These are phyloP conservation scores for Tremellales sp. DNA, from an alignment of 1,284 basidiomycete species.

Conservation along the genomic window DNA sequence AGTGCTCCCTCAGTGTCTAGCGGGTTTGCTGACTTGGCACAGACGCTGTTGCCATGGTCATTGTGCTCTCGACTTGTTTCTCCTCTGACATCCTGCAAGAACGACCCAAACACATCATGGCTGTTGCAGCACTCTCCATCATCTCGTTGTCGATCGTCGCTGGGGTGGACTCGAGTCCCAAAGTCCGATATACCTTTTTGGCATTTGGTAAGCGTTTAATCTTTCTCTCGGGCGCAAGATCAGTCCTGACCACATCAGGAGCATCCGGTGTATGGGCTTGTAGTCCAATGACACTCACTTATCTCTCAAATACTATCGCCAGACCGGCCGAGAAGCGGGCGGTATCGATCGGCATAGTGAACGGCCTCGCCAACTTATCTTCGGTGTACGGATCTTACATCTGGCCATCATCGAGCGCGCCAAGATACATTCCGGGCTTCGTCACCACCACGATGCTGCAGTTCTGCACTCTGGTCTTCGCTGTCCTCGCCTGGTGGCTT, in stretches of 20 bases:
- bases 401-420: slow-evolving; percentile 16
- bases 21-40: slow-evolving; percentile 2
- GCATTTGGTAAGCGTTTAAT: slow-evolving; percentile 14
- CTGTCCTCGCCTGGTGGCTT: slow-evolving; percentile 10
- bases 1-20: too few relatives aligned
- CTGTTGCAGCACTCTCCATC: slow-evolving; percentile 8
- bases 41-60: slow-evolving; percentile 16
- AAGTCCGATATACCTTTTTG: slow-evolving; percentile 22
- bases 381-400: slow-evolving; percentile 24
- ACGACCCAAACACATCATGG: slow-evolving; percentile 16
- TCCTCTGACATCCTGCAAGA: slow-evolving; percentile 18
- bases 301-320: slow-evolving; percentile 16
- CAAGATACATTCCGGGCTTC: slow-evolving; percentile 15
- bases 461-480: slow-evolving; percentile 39
- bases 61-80: slow-evolving; percentile 14
- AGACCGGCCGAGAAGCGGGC: slow-evolving; percentile 18
- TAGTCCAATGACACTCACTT: slow-evolving; percentile 19
- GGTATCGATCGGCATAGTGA: slow-evolving; percentile 20
- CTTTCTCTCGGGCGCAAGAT: not conserved
- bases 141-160: slow-evolving; percentile 13
- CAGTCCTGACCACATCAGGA: not conserved
- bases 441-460: slow-evolving; percentile 42
- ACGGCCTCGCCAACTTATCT: slow-evolving; percentile 13
- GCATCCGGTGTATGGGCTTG: slow-evolving; percentile 20
- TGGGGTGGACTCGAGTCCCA: slow-evolving; percentile 4